A percentile compares a stretch with the other conserved stretches of the same genome.
Conservation (phyloP, 164 flowering plant species). For the Piper betle region DNA sequence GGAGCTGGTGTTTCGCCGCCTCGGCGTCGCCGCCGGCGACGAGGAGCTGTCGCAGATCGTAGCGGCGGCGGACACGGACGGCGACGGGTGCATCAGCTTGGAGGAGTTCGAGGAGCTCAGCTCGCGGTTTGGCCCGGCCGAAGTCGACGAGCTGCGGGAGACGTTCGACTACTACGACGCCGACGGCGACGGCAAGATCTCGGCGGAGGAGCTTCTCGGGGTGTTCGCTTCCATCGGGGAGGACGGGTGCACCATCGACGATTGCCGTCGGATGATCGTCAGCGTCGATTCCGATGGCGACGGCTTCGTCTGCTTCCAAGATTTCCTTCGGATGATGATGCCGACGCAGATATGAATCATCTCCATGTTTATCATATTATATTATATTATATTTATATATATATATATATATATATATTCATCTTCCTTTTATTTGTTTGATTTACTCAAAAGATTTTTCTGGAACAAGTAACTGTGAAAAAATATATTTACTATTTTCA, state of each 20-base stretch:
- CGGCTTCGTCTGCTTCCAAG: constrained; percentile 85
- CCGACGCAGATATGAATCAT: no score
- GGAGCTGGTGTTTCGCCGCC: no score
- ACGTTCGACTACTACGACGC: constrained; percentile 64
- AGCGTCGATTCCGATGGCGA: constrained; percentile 57
- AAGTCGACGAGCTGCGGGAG: constrained; percentile 41
- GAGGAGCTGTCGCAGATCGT: constrained; percentile 36
- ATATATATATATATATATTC: no score
- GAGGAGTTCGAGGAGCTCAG: constrained; percentile 41
- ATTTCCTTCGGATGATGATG: constrained; percentile 66
- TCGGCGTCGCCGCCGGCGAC: no score
- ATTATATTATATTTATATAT: no score
- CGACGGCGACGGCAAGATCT: constrained; percentile 64
- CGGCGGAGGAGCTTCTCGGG: constrained; percentile 64
- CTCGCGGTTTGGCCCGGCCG: constrained; percentile 31
- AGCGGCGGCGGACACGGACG: constrained; percentile 36
- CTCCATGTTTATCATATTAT: no score
- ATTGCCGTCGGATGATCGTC: constrained; percentile 66
- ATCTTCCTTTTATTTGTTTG: no score
- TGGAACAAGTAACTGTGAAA: no score
- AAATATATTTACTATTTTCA: no score
- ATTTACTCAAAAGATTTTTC: no score
- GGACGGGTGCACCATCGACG: constrained; percentile 64
- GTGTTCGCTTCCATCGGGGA: constrained; percentile 48
- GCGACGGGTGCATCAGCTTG: constrained; percentile 44